These are phyloP conservation scores for Lipomyces sp. DNA, from an alignment of 805 yeast species.

Conservation along the genomic window DNA sequence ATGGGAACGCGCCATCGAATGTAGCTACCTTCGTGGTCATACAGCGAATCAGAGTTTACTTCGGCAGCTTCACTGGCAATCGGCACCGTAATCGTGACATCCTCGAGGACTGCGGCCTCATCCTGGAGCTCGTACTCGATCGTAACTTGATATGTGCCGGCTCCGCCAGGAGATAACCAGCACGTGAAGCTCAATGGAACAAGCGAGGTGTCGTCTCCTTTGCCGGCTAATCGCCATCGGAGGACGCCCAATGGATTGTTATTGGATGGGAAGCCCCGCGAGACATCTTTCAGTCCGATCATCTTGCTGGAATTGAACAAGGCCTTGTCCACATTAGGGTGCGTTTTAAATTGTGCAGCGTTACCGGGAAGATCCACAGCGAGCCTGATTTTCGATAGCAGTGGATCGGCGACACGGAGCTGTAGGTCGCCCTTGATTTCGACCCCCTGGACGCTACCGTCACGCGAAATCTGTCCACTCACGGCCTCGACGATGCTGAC, in stretches of 20 bases:
- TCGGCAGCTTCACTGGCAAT: slow-evolving; percentile 63
- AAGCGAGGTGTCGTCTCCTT: slow-evolving; percentile 56
- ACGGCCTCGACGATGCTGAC: slow-evolving; percentile 77
- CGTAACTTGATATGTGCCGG: slow-evolving; percentile 71
- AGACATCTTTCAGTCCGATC: slow-evolving; percentile 75
- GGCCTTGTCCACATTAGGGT: slow-evolving; percentile 90
- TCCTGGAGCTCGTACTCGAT: slow-evolving; percentile 81
- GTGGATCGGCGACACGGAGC: slow-evolving; percentile 80
- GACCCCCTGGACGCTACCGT: slow-evolving; percentile 62
- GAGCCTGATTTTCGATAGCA: slow-evolving; percentile 68
- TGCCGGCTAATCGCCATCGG: slow-evolving; percentile 83
- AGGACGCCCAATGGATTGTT: slow-evolving; percentile 89
- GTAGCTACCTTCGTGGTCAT: slow-evolving; percentile 68
- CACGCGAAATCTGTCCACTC: slow-evolving; percentile 78
- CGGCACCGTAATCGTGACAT: slow-evolving; percentile 67
- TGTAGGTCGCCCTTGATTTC: slow-evolving; percentile 92
- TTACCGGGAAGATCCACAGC: slow-evolving; percentile 53
- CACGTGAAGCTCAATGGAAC: slow-evolving; percentile 78
- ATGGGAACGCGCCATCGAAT: slow-evolving; percentile 65
- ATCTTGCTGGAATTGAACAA: slow-evolving; percentile 61
- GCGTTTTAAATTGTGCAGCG: slow-evolving; percentile 80
- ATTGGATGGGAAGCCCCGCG: slow-evolving; percentile 86
- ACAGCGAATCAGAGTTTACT: slow-evolving; percentile 47
- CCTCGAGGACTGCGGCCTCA: slow-evolving; percentile 54
- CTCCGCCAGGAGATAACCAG: slow-evolving; percentile 74